These are phyloP conservation scores for Metarhizium robertsii DNA, from an alignment of 2,329 filamentous ascomycete genomes.

Conservation along the genomic window DNA sequence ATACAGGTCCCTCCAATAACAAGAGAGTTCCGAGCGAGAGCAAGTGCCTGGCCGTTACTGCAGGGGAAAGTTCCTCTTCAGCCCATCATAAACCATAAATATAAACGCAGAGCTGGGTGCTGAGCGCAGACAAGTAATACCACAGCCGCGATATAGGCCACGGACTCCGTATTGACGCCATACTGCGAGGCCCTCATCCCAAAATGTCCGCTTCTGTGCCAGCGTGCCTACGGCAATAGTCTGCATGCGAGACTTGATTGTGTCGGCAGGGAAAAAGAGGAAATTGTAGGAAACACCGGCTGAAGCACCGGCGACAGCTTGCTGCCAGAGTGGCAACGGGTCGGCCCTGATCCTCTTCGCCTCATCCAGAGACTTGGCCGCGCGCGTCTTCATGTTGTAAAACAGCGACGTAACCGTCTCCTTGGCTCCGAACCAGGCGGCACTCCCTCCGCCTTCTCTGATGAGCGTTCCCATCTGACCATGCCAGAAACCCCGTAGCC, in stretches of 20 bases:
- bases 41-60: slow-evolving; percentile 15
- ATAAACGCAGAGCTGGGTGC: slow-evolving; percentile 97
- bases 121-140: slow-evolving; percentile 79
- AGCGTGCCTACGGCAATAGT: slow-evolving; percentile 61
- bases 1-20: background rate
- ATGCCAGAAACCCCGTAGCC: slow-evolving; percentile 83
- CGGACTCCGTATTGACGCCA: slow-evolving; percentile 75
- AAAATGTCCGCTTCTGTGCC: slow-evolving; percentile 56
- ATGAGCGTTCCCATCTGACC: slow-evolving; percentile 91
- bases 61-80: slow-evolving; percentile 60
- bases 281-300: slow-evolving; percentile 96
- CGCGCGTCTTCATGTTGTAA: slow-evolving; percentile 43
- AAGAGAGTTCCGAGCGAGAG: background rate
- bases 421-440: slow-evolving; percentile 91
- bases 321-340: slow-evolving; percentile 71
- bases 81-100: slow-evolving; percentile 85
- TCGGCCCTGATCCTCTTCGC: slow-evolving; percentile 33
- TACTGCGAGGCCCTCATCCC: slow-evolving; percentile 59
- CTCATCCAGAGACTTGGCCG: slow-evolving; percentile 28
- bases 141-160: slow-evolving; percentile 88
- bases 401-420: slow-evolving; percentile 70
- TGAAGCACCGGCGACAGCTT: slow-evolving; percentile 75
- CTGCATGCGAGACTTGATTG: slow-evolving; percentile 95
- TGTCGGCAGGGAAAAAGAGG: slow-evolving; percentile 93
- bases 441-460: slow-evolving; percentile 84